Evolutionary conservation across 1,284 basidiomycete species (phyloP), one percentile per base, ranked within the genome.

Genomic region (Ustilago esculenta): DNA sequence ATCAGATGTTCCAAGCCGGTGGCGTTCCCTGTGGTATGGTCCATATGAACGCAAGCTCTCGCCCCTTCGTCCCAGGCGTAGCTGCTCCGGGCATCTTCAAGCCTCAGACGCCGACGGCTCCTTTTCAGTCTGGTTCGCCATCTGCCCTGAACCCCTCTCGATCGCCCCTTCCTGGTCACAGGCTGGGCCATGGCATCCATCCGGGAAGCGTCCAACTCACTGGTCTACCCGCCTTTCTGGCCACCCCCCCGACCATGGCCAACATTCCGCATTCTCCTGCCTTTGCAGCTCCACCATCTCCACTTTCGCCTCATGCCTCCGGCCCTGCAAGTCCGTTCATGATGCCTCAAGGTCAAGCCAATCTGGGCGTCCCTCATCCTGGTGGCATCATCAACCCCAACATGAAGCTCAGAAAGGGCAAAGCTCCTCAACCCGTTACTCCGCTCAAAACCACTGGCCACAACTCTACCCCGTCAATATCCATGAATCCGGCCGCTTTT

Each of bases 381-480:
- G 55, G 24, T 3, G 41, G 32, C 8, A 20, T 39, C n/a, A 45
- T 45, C 25, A 52, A 47, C 12, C 8, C 4, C 27, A 48, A 36
- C 21, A 49, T 43, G 33, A 59, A 63, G 23, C 10, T 27, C 4
- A 41, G 71, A 4, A 72, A 56, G 14, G 43, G 52, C 17, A 66
- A 55, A 25, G 55, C 55, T 18, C 55, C 51, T 1, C 64, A 49
- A 12, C 68, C 69, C 1, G 55, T 72, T 39, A 75, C 71, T 3
- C 76, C 76, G 5, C 57, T 79, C 54, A 73, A 70, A 54, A 72
- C 70, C 0, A 66, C 56, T 15, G 76, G 76, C 12, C 76, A 79
- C 55, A 79, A 79, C 48, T 75, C 73, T 2, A 77, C 60, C 12
- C 76, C 76, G 0, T 77, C 75, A 8, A 68, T 79, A 41, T 72